Evolutionary conservation across 176 grass and related monocot species (phyloP), one percentile per base, ranked within the genome.

Genomic region (Urochloa ruziziensis): DNA sequence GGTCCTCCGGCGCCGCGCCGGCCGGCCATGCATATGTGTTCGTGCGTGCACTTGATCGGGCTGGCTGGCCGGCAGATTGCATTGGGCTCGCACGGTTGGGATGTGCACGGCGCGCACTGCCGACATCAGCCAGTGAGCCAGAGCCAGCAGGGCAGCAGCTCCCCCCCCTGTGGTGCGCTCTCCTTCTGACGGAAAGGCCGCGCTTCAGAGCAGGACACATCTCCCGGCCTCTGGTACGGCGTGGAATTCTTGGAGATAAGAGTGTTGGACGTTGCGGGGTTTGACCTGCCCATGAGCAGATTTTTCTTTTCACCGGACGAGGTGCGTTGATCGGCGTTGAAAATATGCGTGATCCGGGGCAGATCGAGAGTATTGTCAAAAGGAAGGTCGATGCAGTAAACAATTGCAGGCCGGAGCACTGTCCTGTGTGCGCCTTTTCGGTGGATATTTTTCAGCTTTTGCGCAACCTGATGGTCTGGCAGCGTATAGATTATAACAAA

Each of bases 141-240:
- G n/a, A n/a, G 12, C 58, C 25, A 10, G 58, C 12, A 15, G 16
- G 6, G 7, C 5, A 40, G 39, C 39, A 40, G 39, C 39, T 40
- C 39, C 39, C 6, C 10, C 83, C 56, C 35, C 57, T 32, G 76
- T 86, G 84, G 76, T 74, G 3, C 21, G 56, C 27, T 9, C 47
- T 18, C 9, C 13, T 25, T 74, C 37, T 39, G 83, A 49, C 83
- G 75, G 83, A 85, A 85, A 85, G 83, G 12, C 23, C 34, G 16
- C 18, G 16, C 9, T 35, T 17, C 37, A 19, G 29, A 54, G 51
- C 13, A 17, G 62, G 30, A 47, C 51, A 47, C 80, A 25, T 44
- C 49, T 71, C 37, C 3, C 16, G 4, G 27, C 27, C 32, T 24
- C n/a, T 57, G n/a, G 75, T 47, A 37, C 58, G 39, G 1, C 7